Evolutionary conservation across 2,329 filamentous ascomycete species (phyloP).

Genomic region (Didymella pinodella): DNA sequence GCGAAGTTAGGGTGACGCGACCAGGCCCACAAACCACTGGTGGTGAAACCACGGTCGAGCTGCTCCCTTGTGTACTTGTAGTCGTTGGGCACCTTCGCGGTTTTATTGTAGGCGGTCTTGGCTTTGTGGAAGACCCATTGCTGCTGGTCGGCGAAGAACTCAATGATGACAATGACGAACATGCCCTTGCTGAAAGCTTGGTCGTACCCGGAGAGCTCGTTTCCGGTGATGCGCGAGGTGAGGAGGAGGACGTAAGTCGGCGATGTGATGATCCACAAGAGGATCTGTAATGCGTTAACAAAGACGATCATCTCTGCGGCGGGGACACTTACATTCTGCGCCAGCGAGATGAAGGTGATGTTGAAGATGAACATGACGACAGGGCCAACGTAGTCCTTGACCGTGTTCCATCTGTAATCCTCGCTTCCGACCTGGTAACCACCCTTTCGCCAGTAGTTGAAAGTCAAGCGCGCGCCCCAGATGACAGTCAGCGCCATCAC

Average conservation of each 20-base stretch:
- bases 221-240: constrained; percentile 67
- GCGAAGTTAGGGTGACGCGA: constrained; percentile 95
- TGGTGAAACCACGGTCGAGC: constrained; percentile 88
- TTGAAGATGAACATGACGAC: constrained; percentile 84
- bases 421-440: constrained; percentile 89
- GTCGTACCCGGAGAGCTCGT: constrained; percentile 62
- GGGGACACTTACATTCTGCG: constrained; percentile 64
- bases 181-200: constrained; percentile 63
- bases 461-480: constrained; percentile 93
- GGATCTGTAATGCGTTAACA: constrained; percentile 58
- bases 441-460: constrained; percentile 95
- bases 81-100: constrained; percentile 71
- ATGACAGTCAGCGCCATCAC: constrained; percentile 73
- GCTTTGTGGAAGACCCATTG: constrained; percentile 90
- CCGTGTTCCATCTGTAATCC: constrained; percentile 90
- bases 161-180: constrained; percentile 66
- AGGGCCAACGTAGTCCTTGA: constrained; percentile 70
- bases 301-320: background rate
- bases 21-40: constrained; percentile 83
- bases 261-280: constrained; percentile 79
- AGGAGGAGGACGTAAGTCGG: constrained; percentile 87
- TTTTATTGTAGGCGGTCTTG: constrained; percentile 77
- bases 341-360: constrained; percentile 84
- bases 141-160: constrained; percentile 88
- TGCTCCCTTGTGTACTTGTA: constrained; percentile 74